Evolutionary conservation across 192 early-diverging fungal species (phyloP), one percentile per base, ranked within the genome.

Genomic region (Fimicolochytrium jonesii): DNA sequence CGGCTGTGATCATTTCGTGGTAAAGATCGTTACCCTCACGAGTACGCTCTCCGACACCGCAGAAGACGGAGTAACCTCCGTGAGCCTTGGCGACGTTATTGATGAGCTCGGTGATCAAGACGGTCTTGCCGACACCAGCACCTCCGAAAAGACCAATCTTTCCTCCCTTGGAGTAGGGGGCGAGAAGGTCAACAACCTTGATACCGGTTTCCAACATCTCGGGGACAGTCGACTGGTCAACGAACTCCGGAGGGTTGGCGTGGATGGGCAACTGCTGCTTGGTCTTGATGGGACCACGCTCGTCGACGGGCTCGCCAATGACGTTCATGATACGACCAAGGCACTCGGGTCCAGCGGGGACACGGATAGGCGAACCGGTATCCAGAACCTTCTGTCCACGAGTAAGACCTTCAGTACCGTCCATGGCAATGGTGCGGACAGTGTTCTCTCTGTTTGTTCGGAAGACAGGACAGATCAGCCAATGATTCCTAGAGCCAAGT

Each of bases 11-110:
- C 94, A 97, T 97, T 86, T 97, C 94, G 86, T 93, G 91, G 89
- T 97, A 97, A 80, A 97, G 85, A 84, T 97, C 94, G 86, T 97
- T 97, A 81, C 94, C 94, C 82, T 97, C 94, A 86, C 94, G 92
- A 56, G 94, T 97, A 80, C 94, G 94, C 83, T 97, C 94, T 70
- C 94, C 94, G 79, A 97, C 94, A 86, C 94, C 94, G 66, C 88
- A 89, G 82, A 97, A 97, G 55, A 97, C 90, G 48, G 94, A 97
- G 89, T 90, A 96, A 88, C 93, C 93, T 86, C 91, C 93, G 80
- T 95, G 93, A 42, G 87, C 92, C 84, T 97, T 97, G 87, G 94
- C 94, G 64, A 97, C 88, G 88, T 97, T 97, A 88, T 97, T 97
- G 82, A 94, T 97, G 68, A 97, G 85, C 82, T 97, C 94, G 77